Percentiles rank a stretch among this genome's conserved stretches.
These are phyloP conservation scores for Polyporus arcularius DNA, from an alignment of 768 basidiomycete genomes.

Conservation along the genomic window DNA sequence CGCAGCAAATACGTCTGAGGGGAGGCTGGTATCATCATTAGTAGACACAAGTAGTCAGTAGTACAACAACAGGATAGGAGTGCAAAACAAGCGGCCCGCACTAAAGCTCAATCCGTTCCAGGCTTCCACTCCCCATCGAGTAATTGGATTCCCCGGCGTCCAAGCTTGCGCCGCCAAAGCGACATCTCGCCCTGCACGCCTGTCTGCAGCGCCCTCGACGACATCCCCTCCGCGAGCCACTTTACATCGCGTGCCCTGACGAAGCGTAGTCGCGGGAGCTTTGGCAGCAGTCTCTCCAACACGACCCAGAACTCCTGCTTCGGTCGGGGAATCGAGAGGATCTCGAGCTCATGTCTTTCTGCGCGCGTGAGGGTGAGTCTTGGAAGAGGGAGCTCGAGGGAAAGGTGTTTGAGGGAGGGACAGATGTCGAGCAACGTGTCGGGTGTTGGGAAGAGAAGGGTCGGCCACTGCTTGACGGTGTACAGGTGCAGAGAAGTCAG, in stretches of 20 bases:
- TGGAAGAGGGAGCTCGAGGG: slow-evolving; percentile 72
- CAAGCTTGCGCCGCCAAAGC: slow-evolving; percentile 68
- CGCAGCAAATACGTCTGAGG: background rate
- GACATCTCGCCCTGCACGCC: slow-evolving; percentile 83
- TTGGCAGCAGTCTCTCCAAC: slow-evolving; percentile 56
- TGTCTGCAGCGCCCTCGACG: slow-evolving; percentile 61
- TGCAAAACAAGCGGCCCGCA: background rate
- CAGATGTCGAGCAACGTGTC: slow-evolving; percentile 27
- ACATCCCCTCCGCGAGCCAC: slow-evolving; percentile 73
- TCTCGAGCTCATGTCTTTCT: slow-evolving; percentile 47
- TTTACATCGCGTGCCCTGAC: slow-evolving; percentile 68
- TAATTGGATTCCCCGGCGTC: slow-evolving; percentile 56
- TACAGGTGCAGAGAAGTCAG: slow-evolving; percentile 66
- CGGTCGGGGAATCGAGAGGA: slow-evolving; percentile 79
- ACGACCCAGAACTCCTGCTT: slow-evolving; percentile 55
- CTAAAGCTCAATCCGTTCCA: slow-evolving; percentile 8
- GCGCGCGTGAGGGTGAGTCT: slow-evolving; percentile 36
- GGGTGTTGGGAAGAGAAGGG: slow-evolving; percentile 28
- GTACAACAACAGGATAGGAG: background rate
- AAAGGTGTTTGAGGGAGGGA: slow-evolving; percentile 58
- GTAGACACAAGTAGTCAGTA: background rate
- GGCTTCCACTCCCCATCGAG: slow-evolving; percentile 74
- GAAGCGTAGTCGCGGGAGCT: slow-evolving; percentile 54
- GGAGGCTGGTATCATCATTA: background rate
- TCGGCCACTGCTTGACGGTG: slow-evolving; percentile 57